Conservation (phyloP, 495 filamentous ascomycete genomes). For the Aspergillus saccharolyticus region DNA sequence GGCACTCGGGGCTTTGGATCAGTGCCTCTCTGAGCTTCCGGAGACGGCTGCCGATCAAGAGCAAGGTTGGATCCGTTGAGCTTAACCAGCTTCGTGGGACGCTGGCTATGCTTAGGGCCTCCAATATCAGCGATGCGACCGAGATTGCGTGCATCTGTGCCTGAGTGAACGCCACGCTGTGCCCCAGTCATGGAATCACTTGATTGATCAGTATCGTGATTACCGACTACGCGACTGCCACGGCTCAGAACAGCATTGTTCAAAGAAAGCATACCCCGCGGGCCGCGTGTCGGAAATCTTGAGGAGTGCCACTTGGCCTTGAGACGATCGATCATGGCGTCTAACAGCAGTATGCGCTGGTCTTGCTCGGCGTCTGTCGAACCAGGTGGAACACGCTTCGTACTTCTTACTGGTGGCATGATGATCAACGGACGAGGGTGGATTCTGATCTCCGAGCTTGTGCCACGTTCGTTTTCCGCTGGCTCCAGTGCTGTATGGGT, state of each 20-base stretch:
- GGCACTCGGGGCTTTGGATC: not conserved
- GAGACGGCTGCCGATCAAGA: not conserved
- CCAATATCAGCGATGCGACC: not conserved
- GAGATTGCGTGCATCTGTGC: not conserved
- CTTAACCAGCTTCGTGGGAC: not conserved
- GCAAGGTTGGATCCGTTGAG: not conserved
- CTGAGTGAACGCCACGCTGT: not conserved
- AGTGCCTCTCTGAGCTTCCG: not conserved
- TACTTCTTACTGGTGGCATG: not conserved
- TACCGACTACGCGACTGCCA: not conserved
- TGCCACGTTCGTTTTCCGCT: not conserved
- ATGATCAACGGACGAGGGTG: not conserved
- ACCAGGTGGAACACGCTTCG: not conserved
- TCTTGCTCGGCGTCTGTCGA: no score
- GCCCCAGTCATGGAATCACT: not conserved
- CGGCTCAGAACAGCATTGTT: not conserved
- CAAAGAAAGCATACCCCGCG: not conserved
- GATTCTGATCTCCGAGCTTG: not conserved
- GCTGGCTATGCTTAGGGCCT: not conserved
- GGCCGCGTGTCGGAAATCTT: not conserved
- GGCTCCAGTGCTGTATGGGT: not conserved
- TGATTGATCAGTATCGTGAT: not conserved
- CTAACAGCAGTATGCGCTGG: not conserved
- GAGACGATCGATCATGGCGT: not conserved
- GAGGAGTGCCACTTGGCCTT: not conserved